Base-by-base conservation (phyloP, 768 basidiomycete species). In the Hypsizygus marmoreus region DNA sequence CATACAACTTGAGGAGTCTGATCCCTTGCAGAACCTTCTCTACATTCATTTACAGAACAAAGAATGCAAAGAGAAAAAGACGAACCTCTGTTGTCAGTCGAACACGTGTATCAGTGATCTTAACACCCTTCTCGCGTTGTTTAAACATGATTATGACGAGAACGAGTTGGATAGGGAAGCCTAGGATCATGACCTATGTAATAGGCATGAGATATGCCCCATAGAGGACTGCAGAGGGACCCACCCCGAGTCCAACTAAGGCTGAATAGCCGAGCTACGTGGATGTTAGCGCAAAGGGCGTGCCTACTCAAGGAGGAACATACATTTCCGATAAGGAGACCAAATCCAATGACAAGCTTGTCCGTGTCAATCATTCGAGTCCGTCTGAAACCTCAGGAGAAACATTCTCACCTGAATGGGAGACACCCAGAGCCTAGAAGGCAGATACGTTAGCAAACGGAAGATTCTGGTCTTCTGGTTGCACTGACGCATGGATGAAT, bases 71-170 rank as follows among this genome's bases (percentile, higher is more conserved):
- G 7, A 14, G 24, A 6, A 30, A 35, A 9, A 20, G 4, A 43
- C 58, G 13, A 26, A 76, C 74, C 63, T 88, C 88, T 1, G 77
- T 82, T 0, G 80, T 75, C 17, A 87, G 69, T 11, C 84, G 68
- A 9, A 88, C 80, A 10, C 87, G 76, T 38, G 71, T 70, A 53
- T 90, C 88, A 4, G 86, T 86, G 47, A 86, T 73, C 52, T 78
- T 74, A 40, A 87, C 77, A 22, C 77, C 79, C 53, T 79, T 80
- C 43, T 69, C 66, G 24, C 77, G 72, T 48, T 80, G 78, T 8
- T 50, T 57, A 56, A 81, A 77, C 70, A 86, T 77, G 32, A 75
- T 65, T 31, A 62, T 54, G 20, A 81, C 77, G 20, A 84, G 67
- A 16, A 77, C 26, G 22, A 75, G 58, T 58, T 87, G 83, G 2